Evolutionary conservation across 2,329 filamentous ascomycete species (phyloP).

Genomic region (Exutisphaerella laricina): DNA sequence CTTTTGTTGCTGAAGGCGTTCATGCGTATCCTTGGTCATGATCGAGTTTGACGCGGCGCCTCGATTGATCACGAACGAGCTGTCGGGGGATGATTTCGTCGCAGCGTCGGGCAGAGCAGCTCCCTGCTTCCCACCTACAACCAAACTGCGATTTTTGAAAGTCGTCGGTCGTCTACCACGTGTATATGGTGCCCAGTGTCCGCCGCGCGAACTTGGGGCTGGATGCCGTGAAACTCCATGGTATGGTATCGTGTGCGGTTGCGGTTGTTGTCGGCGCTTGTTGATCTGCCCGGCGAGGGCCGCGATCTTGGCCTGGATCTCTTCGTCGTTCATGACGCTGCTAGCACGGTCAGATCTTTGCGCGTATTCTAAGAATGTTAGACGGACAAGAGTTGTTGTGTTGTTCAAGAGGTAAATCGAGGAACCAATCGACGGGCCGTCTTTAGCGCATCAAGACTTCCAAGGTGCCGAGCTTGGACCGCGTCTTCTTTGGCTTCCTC

Average conservation of each 20-base stretch:
- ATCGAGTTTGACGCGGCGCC: slow-evolving; percentile 70
- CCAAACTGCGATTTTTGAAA: slow-evolving; percentile 56
- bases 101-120: slow-evolving; percentile 8
- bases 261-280: slow-evolving; percentile 26
- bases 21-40: slow-evolving; percentile 73
- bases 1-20: slow-evolving; percentile 64
- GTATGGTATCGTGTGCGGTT: neutral
- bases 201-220: slow-evolving; percentile 5
- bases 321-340: slow-evolving; percentile 27
- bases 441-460: too few species aligned
- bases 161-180: slow-evolving; percentile 23
- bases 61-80: slow-evolving; percentile 64
- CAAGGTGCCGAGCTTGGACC: too few species aligned
- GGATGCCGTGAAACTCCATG: neutral
- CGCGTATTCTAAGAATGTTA: neutral
- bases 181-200: slow-evolving; percentile 26
- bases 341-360: neutral
- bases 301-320: slow-evolving; percentile 29
- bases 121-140: slow-evolving; percentile 34
- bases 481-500: too few species aligned
- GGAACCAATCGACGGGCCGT: too few species aligned
- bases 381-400: neutral
- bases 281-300: slow-evolving; percentile 30
- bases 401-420: neutral
- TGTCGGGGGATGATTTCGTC: neutral